Evolutionary conservation across 2,329 filamentous ascomycete species (phyloP).

Genomic region (Aspergillus candidus): DNA sequence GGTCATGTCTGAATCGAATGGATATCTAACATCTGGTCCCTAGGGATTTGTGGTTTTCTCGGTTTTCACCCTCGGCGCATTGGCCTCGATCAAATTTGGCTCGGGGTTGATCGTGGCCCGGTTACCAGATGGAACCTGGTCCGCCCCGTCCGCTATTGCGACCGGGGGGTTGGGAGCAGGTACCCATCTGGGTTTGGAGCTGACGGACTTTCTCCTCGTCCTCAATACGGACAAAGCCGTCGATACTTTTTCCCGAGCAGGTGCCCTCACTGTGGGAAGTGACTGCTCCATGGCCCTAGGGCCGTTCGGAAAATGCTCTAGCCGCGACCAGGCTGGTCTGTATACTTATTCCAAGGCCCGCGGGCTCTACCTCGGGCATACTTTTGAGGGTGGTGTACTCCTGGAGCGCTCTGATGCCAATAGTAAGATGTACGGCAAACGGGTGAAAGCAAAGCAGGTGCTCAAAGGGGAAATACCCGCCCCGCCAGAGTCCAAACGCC

Average conservation of each 20-base stretch:
- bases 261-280: slow-evolving; percentile 81
- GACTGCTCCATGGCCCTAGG: slow-evolving; percentile 93
- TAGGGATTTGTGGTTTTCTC: slow-evolving; percentile 45
- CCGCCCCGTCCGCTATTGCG: slow-evolving; percentile 41
- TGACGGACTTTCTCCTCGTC: slow-evolving; percentile 79
- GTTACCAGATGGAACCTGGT: slow-evolving; percentile 41
- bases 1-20: background rate
- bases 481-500: slow-evolving; percentile 70
- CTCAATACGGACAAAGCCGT: slow-evolving; percentile 84
- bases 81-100: slow-evolving; percentile 42
- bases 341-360: slow-evolving; percentile 98
- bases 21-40: background rate
- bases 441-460: slow-evolving; percentile 71
- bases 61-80: slow-evolving; percentile 40
- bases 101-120: slow-evolving; percentile 43
- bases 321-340: slow-evolving; percentile 80
- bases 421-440: slow-evolving; percentile 81
- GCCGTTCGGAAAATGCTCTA: slow-evolving; percentile 85
- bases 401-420: slow-evolving; percentile 92
- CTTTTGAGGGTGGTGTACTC: slow-evolving; percentile 80
- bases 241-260: slow-evolving; percentile 82
- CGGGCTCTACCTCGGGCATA: slow-evolving; percentile 88
- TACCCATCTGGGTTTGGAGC: slow-evolving; percentile 42
- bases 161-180: slow-evolving; percentile 41
- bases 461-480: slow-evolving; percentile 68